phyloP scores from a whole-genome alignment of 176 grass and related monocot genomes.

The Zoysia pacifica region DNA sequence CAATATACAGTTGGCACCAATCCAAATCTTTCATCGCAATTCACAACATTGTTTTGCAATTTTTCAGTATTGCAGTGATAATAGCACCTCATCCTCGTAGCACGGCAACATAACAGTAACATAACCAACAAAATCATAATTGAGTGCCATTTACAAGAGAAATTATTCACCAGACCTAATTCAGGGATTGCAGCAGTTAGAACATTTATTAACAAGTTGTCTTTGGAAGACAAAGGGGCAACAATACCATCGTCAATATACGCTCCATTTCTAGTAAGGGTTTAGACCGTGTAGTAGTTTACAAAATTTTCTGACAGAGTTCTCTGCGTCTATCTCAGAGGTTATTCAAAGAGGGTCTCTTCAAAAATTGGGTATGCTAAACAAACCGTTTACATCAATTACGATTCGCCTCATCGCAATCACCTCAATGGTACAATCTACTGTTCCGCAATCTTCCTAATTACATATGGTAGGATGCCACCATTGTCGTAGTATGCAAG shows the following conservation, averaged over 20 bases:
- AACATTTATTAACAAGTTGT: conserved; percentile 43
- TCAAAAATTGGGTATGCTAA: conserved; percentile 50
- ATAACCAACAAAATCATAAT: neutral
- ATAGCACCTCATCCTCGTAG: neutral
- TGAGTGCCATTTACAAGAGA: neutral
- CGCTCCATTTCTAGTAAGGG: neutral
- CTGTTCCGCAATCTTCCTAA: conserved; percentile 60
- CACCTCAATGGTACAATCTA: conserved; percentile 37
- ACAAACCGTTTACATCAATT: conserved; percentile 50
- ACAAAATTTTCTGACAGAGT: conserved; percentile 47
- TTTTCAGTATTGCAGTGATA: neutral
- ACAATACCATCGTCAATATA: neutral
- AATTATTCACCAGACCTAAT: neutral
- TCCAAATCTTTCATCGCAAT: too few relatives aligned
- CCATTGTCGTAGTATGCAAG: conserved; percentile 90
- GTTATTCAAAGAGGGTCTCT: conserved; percentile 41
- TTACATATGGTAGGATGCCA: conserved; percentile 89
- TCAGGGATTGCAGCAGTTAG: neutral
- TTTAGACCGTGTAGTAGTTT: neutral
- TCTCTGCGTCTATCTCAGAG: conserved; percentile 35
- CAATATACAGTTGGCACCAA: too few relatives aligned
- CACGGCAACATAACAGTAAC: neutral
- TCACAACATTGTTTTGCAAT: too few relatives aligned
- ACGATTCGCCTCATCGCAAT: conserved; percentile 17
- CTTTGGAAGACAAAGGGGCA: neutral